Evolutionary conservation across 192 early-diverging fungal genomes (phyloP).

Genomic region (Irineochytrium annulatum): DNA sequence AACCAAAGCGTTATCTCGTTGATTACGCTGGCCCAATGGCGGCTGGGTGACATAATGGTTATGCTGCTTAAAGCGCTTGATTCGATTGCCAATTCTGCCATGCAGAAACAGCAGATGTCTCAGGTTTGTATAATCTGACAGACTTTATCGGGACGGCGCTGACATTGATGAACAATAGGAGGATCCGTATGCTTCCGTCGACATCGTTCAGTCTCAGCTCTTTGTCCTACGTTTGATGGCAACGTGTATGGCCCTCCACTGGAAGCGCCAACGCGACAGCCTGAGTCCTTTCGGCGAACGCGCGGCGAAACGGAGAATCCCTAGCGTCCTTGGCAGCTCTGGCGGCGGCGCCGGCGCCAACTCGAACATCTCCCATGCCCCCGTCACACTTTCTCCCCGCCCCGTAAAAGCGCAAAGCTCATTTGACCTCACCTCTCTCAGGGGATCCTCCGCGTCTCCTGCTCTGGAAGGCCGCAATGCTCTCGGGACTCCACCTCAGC

Average conservation of each 20-base stretch:
- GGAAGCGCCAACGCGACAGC: conserved; percentile 63
- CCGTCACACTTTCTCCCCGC: too few species aligned
- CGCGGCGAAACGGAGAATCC: too few species aligned
- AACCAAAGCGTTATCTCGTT: conserved; percentile 72
- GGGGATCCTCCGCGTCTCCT: too few species aligned
- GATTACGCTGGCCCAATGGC: conserved; percentile 72
- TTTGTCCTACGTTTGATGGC: conserved; percentile 78
- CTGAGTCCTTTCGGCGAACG: background rate
- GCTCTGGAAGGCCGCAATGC: too few species aligned
- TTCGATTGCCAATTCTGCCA: conserved; percentile 60
- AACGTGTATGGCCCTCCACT: conserved; percentile 80
- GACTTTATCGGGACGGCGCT: too few species aligned
- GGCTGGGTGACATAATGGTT: conserved; percentile 63
- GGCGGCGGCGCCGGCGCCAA: too few species aligned
- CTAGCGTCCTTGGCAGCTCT: too few species aligned
- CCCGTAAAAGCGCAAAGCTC: too few species aligned
- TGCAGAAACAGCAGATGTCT: conserved; percentile 1
- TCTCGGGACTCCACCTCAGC: too few species aligned
- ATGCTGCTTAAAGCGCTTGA: conserved; percentile 70
- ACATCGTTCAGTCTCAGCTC: conserved; percentile 81
- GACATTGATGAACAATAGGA: too few species aligned
- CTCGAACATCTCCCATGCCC: too few species aligned
- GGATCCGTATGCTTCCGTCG: conserved; percentile 54
- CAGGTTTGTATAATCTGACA: conserved; percentile 1
- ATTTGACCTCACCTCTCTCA: too few species aligned